These are phyloP conservation scores for Hygrocybe coccinea DNA, from an alignment of 768 basidiomycete genomes.

Conservation along the genomic window DNA sequence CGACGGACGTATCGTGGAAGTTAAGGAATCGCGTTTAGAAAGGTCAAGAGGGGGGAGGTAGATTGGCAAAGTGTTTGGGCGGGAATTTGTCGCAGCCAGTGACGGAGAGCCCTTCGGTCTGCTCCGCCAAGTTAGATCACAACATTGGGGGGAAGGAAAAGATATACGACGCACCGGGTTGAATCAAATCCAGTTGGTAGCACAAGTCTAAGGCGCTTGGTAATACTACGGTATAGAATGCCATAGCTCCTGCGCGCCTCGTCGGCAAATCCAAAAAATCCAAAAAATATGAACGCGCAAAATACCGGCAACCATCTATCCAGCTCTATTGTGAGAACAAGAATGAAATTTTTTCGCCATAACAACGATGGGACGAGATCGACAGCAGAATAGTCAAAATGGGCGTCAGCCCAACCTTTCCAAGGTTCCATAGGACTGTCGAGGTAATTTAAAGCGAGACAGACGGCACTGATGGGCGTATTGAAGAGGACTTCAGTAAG, in stretches of 20 bases:
- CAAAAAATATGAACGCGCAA: constrained; percentile 56
- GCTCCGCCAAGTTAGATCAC: no score
- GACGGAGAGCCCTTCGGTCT: no score
- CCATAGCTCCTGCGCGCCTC: constrained; percentile 56
- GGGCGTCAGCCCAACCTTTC: constrained; percentile 48
- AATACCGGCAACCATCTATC: constrained; percentile 45
- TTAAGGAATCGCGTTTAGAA: background rate
- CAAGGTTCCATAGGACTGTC: constrained; percentile 35
- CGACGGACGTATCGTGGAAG: background rate
- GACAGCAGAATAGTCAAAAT: constrained; percentile 45
- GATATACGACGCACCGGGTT: background rate
- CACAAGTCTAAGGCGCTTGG: constrained; percentile 22
- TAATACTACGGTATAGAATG: constrained; percentile 34
- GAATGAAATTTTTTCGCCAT: constrained; percentile 35
- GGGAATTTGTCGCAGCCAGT: no score
- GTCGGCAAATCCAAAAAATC: constrained; percentile 61
- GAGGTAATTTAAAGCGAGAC: constrained; percentile 33
- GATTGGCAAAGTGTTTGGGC: no score
- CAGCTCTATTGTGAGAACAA: constrained; percentile 34
- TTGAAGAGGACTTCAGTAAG: constrained; percentile 43
- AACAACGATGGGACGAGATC: constrained; percentile 36
- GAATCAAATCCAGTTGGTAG: constrained; percentile 21
- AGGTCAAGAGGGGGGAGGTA: background rate
- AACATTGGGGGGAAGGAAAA: background rate
- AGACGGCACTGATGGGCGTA: constrained; percentile 40